Evolutionary conservation across 768 basidiomycete genomes (phyloP).

Genomic region (Auriscalpium microsporum): DNA sequence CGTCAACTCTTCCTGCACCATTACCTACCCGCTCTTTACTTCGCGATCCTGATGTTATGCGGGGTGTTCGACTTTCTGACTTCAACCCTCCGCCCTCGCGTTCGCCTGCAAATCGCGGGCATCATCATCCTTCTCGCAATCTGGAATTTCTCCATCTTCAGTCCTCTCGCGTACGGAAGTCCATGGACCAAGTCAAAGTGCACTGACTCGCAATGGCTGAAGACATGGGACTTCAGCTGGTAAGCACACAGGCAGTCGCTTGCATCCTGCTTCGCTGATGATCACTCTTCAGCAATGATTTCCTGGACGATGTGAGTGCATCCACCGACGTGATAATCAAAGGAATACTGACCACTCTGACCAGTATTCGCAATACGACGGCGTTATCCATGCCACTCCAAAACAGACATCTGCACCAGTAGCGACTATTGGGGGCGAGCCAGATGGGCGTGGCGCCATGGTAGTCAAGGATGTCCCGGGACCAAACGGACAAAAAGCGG

Average conservation of each 20-base stretch:
- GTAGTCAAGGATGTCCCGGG: conserved; percentile 40
- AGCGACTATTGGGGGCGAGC: conserved; percentile 44
- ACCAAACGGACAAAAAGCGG: conserved; percentile 16
- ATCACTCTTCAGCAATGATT: conserved; percentile 46
- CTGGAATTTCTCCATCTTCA: conserved; percentile 73
- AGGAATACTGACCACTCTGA: background rate
- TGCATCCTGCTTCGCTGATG: background rate
- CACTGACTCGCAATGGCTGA: conserved; percentile 70
- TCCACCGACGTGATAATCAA: conserved; percentile 1
- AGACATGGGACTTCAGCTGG: conserved; percentile 97
- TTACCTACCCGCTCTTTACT: conserved; percentile 96
- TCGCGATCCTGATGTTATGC: conserved; percentile 72
- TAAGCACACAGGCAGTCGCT: conserved; percentile 22
- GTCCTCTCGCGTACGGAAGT: conserved; percentile 75
- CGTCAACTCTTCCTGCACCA: conserved; percentile 98
- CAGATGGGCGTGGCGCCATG: conserved; percentile 44
- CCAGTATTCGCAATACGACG: conserved; percentile 53
- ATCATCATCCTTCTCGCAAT: conserved; percentile 65
- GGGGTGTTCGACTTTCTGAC: conserved; percentile 81
- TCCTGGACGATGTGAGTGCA: conserved; percentile 51
- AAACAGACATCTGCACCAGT: conserved; percentile 28
- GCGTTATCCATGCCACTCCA: conserved; percentile 28
- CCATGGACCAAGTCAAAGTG: conserved; percentile 84
- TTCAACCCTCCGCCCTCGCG: conserved; percentile 61
- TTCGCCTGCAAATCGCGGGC: conserved; percentile 74